These are phyloP conservation scores for Elsinoe arachidis DNA, from an alignment of 2,329 filamentous ascomycete genomes.

Conservation along the genomic window DNA sequence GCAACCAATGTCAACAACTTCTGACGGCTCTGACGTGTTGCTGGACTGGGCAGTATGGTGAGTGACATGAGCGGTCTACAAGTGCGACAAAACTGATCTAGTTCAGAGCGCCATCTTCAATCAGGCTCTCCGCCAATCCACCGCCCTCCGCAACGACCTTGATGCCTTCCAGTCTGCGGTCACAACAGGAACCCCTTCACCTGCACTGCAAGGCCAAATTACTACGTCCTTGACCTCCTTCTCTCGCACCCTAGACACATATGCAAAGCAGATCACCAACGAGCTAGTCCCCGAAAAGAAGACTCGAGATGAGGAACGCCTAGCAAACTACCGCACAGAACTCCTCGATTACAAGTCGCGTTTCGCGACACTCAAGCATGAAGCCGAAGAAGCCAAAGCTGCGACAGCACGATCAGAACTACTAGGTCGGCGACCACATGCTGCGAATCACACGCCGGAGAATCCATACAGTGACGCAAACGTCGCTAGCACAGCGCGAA, in stretches of 20 bases:
- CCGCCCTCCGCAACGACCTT: slow-evolving; percentile 68
- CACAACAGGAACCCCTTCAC: slow-evolving; percentile 48
- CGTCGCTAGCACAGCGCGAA: slow-evolving; percentile 23
- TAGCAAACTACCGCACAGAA: slow-evolving; percentile 77
- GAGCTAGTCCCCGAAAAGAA: slow-evolving; percentile 88
- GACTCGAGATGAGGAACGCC: slow-evolving; percentile 76
- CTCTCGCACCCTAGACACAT: slow-evolving; percentile 85
- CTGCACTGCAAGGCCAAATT: slow-evolving; percentile 62
- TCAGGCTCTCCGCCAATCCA: slow-evolving; percentile 74
- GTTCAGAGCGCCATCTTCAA: slow-evolving; percentile 70
- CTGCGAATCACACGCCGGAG: slow-evolving; percentile 65
- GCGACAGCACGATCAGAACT: slow-evolving; percentile 61
- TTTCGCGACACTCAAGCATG: slow-evolving; percentile 67
- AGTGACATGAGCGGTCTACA: neutral
- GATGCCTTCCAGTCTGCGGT: slow-evolving; percentile 49
- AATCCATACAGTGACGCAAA: slow-evolving; percentile 73
- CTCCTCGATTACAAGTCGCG: slow-evolving; percentile 69
- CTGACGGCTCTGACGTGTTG: neutral
- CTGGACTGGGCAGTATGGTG: neutral
- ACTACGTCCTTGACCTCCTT: slow-evolving; percentile 75
- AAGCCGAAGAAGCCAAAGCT: slow-evolving; percentile 55
- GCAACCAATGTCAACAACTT: neutral
- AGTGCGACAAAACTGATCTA: neutral
- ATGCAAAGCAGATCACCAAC: slow-evolving; percentile 72
- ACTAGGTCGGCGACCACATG: slow-evolving; percentile 73